Percentiles rank a stretch among this genome's conserved stretches.
These are phyloP conservation scores for Panicum hallii DNA, from an alignment of 202 grass and related monocot species.

Conservation along the genomic window DNA sequence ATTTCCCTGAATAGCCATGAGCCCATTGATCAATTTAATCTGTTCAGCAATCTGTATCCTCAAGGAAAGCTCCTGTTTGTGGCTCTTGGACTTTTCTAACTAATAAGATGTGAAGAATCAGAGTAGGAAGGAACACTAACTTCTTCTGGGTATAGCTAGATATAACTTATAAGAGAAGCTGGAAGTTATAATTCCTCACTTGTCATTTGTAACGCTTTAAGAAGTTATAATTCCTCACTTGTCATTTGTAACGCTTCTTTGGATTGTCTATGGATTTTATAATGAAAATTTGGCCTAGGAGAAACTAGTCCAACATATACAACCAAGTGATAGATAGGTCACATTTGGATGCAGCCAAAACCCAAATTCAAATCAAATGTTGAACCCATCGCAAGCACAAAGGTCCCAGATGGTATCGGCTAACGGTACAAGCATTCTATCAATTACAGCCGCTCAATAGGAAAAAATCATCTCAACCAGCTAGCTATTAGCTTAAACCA, in stretches of 20 bases:
- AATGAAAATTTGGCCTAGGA: neutral
- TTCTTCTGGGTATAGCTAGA: neutral
- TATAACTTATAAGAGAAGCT: neutral
- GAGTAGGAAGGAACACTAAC: neutral
- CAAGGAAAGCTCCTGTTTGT: slow-evolving; percentile 2
- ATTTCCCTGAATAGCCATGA: slow-evolving; percentile 8
- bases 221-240: neutral
- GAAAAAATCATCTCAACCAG: neutral
- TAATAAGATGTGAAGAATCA: neutral
- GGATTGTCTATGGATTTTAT: neutral
- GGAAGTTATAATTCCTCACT: neutral
- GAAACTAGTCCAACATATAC: slow-evolving; percentile 1
- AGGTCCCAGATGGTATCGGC: neutral
- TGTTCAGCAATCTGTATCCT: slow-evolving; percentile 17
- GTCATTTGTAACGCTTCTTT: neutral
- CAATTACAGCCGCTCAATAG: neutral
- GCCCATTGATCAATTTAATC: neutral
- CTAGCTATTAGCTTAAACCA: neutral
- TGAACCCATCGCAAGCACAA: neutral
- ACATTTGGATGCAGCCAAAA: neutral
- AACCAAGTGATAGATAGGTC: neutral
- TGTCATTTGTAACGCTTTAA: neutral
- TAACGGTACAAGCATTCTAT: neutral
- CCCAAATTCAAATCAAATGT: neutral
- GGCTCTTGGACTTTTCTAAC: neutral